phyloP scores from a whole-genome alignment of 2,329 filamentous ascomycete species.

The Byssochlamys sp. region DNA sequence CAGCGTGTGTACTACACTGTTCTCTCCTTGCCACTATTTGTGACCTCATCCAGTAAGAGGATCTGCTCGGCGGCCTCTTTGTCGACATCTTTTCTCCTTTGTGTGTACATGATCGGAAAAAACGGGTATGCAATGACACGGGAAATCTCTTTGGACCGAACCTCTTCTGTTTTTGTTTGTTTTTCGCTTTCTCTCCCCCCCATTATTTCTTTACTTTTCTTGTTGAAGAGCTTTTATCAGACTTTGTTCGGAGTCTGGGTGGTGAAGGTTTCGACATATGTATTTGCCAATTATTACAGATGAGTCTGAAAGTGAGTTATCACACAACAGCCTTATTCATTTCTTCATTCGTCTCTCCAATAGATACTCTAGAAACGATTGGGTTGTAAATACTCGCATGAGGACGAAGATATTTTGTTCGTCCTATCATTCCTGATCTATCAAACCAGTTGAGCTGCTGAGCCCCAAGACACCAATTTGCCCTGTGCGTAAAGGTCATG shows the following conservation, averaged over 20 bases:
- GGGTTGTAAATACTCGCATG: not conserved
- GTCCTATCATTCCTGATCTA: not conserved
- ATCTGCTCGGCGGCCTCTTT: not conserved
- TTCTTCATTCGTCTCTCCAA: not conserved
- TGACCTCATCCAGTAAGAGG: not conserved
- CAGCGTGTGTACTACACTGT: not conserved
- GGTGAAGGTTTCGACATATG: not conserved
- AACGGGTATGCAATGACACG: slow-evolving; percentile 2
- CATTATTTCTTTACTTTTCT: not conserved
- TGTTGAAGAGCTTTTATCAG: not conserved
- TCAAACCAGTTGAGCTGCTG: not conserved
- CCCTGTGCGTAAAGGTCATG: not conserved
- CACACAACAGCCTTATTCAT: not conserved
- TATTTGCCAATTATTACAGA: not conserved
- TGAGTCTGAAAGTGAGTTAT: not conserved
- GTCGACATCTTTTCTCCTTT: slow-evolving; percentile 1
- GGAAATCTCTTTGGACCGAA: not conserved
- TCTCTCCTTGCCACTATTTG: not conserved
- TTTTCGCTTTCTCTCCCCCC: not conserved
- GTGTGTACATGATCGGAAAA: slow-evolving; percentile 2
- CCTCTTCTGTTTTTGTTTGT: not conserved
- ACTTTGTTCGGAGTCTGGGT: not conserved
- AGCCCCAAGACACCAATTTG: not conserved
- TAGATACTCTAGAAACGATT: not conserved
- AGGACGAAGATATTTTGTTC: too few species aligned